phyloP scores from a whole-genome alignment of 148 eudicot genomes.

The Diospyros lotus region DNA sequence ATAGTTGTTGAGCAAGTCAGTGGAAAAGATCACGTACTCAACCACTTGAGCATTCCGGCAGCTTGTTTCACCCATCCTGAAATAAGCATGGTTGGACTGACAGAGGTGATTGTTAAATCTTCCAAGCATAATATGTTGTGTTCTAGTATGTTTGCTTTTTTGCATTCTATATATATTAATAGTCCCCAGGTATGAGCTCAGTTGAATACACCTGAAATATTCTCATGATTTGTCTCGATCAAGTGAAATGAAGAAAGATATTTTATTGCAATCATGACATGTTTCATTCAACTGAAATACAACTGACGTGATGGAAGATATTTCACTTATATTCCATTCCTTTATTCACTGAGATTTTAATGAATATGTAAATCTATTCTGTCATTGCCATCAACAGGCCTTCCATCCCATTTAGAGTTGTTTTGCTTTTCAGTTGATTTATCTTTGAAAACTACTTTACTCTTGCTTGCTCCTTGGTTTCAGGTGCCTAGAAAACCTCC shows the following conservation, averaged over 20 bases:
- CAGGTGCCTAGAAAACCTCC: neutral
- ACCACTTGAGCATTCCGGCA: slow-evolving; percentile 82
- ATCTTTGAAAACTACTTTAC: neutral
- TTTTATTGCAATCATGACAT: no score
- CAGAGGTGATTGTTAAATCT: slow-evolving; percentile 52
- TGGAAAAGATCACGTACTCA: slow-evolving; percentile 77
- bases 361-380: neutral
- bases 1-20: slow-evolving; percentile 83
- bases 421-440: neutral
- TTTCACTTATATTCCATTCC: neutral
- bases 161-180: neutral
- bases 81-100: slow-evolving; percentile 92
- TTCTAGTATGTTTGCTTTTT: slow-evolving; percentile 1
- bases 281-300: neutral
- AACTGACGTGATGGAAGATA: neutral
- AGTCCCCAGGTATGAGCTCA: neutral
- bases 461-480: neutral
- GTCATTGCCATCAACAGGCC: neutral
- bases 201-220: neutral
- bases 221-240: neutral
- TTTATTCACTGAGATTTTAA: neutral
- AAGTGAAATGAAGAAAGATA: no score
- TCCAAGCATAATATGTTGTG: neutral
- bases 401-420: neutral
- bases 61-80: slow-evolving; percentile 97